Conservation (phyloP, 345 rosid species). For the Excoecaria agallocha region DNA sequence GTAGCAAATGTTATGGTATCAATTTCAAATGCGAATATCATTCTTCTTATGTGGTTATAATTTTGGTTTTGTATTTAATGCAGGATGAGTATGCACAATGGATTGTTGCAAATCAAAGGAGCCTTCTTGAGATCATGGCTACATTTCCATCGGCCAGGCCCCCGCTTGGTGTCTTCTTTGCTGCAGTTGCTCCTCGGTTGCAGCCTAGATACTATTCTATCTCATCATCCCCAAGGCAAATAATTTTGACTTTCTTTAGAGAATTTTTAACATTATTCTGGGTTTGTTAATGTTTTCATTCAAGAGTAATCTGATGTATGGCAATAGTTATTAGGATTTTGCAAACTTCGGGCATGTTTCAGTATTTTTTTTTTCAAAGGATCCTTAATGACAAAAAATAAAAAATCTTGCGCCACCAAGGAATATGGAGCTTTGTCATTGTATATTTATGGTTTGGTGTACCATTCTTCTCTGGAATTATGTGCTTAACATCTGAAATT, state of each 20-base stretch:
- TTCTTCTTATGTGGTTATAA: conserved; percentile 7
- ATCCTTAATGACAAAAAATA: not conserved
- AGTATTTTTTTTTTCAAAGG: not conserved
- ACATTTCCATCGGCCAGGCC: conserved; percentile 88
- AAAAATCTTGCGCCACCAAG: not conserved
- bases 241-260: not conserved
- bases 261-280: not conserved
- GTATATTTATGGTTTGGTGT: not conserved
- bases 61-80: not conserved
- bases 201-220: conserved; percentile 94
- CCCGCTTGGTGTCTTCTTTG: conserved; percentile 93
- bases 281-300: not conserved
- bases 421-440: not conserved
- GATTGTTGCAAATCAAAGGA: conserved; percentile 83
- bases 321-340: not conserved
- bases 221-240: conserved; percentile 93
- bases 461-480: not conserved
- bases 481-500: conserved; percentile 16
- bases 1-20: conserved; percentile 29
- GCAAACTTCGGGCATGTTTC: not conserved
- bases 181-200: conserved; percentile 80
- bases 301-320: not conserved
- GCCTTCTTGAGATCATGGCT: conserved; percentile 93
- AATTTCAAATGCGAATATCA: not conserved
- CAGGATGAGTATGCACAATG: conserved; percentile 94